Base-by-base conservation (phyloP, 2,329 filamentous ascomycete species). In the Fusarium nisikadoi region DNA sequence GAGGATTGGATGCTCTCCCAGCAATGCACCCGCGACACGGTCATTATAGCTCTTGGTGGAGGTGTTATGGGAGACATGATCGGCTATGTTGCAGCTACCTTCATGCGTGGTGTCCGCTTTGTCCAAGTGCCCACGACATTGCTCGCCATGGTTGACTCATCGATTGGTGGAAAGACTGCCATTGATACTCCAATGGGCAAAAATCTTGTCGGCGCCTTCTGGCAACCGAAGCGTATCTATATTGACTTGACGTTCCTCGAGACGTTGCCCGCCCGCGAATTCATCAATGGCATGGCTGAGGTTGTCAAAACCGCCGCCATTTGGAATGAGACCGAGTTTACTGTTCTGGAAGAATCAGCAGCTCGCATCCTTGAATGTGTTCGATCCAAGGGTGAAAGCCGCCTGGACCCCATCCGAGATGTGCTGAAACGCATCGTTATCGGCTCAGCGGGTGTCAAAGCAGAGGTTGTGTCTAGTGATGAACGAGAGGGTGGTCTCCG, bases 271-370 rank as follows among this genome's bases (percentile, higher is more conserved):
- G 91, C 92, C 72, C 89, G 96, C 74, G 95, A 99, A 83, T 95
- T 99, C 79, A 94, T 98, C 83, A 99, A 99, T 81, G 96, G 96
- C 68, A 98, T 99, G 95, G 96, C 95, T 31, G 96, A 99, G 84
- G 95, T 99, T 35, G 89, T 98, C 80, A 98, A 98, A 88, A 99
- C 96, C 7, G 96, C 96, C 6, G 96, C 96, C 59, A 98, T 99
- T 76, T 98, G 95, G 90, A 90, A 97, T 77, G 94, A 97, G 81
- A 83, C 87, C 14, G 95, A 98, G 79, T 99, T 99, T 80, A 88
- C 91, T 46, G 84, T 92, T 17, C 86, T 99, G 23, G 96, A 99
- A 80, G 87, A 92, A 74, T 94, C 96, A 76, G 94, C 95, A 3
- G 85, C 91, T 41, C 83, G 87, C 9, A 94, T 99, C 56, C 87